Evolutionary conservation across 495 filamentous ascomycete species (phyloP).

Genomic region (Cercophora newfieldiana): DNA sequence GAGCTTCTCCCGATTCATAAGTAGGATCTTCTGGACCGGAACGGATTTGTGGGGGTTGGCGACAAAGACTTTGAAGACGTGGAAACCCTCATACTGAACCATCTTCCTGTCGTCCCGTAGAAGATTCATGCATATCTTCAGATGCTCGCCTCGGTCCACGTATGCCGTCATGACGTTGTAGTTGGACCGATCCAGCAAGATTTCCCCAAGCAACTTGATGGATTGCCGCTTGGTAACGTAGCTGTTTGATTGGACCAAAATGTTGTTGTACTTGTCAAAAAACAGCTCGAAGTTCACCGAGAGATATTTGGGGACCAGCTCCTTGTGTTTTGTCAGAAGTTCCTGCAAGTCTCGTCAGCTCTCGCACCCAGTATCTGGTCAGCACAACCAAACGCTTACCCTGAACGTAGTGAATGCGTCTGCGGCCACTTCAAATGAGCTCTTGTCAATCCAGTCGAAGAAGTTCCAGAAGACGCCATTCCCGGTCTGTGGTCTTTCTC

Average conservation of each 20-base stretch:
- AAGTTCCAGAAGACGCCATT: constrained; percentile 94
- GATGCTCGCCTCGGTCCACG: constrained; percentile 89
- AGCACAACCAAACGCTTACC: constrained; percentile 49
- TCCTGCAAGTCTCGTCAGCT: constrained; percentile 55
- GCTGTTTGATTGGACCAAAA: constrained; percentile 86
- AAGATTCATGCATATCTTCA: constrained; percentile 98
- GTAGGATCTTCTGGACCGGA: constrained; percentile 88
- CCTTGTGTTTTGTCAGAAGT: constrained; percentile 90
- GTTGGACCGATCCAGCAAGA: constrained; percentile 90
- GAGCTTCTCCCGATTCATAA: constrained; percentile 91
- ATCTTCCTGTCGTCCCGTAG: constrained; percentile 93
- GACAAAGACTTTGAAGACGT: constrained; percentile 99
- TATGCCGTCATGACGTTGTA: constrained; percentile 98
- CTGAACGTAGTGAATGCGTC: constrained; percentile 97
- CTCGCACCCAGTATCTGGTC: constrained; percentile 4
- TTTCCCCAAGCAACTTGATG: constrained; percentile 94
- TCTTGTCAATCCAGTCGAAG: constrained; percentile 94
- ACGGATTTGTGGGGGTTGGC: constrained; percentile 96
- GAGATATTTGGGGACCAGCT: constrained; percentile 81
- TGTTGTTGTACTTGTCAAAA: constrained; percentile 83
- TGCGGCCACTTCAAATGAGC: constrained; percentile 93
- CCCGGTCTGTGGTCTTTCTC: constrained; percentile 65
- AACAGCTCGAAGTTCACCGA: constrained; percentile 86
- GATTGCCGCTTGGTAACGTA: constrained; percentile 99
- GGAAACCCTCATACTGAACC: constrained; percentile 99